Base-by-base conservation (phyloP, 306 rosid genomes). In the Prunus davidiana region DNA sequence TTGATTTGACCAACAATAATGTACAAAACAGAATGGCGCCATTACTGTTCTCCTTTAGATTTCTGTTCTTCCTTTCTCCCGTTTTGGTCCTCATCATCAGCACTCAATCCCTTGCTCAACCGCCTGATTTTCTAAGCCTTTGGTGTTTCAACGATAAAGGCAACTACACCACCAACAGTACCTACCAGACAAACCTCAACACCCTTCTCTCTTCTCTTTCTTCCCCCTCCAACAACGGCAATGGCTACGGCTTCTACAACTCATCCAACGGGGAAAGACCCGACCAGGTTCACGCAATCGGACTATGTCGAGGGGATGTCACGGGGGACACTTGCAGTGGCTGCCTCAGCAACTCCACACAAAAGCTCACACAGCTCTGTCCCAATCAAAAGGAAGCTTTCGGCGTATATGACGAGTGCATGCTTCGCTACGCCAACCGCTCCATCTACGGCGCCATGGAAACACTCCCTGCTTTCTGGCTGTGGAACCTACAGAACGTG, bases 391-490 rank as follows among this genome's bases (percentile, higher is more conserved):
- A 67, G 8, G 56, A 67, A 24, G 72, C 55, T 15, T 0, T 46
- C 15, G 72, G 57, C 2, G 3, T 1, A 0, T 22, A 54, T 5
- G 64, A 67, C 4, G 4, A 43, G 15, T 79, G 82, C n/a, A 54
- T 55, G 74, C 3, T 79, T 9, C 78, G 78, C 27, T 79, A 72
- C 82, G 45, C 78, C 9, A 72, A 79, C 12, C 8, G 2, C 7
- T 64, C 73, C n/a, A 34, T 72, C 2, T 65, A 71, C 18, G 63
- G 63, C 50, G 3, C 5, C 32, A 34, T 19, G 41, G 60, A 50
- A 20, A 4, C 9, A 3, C 0, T 0, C 0, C 10, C 12, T 27
- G 0, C 16, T 12, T 52, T 28, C 12, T 3, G 1, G 54, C 15
- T 64, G 18, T 2, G 0, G n/a, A 8, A 69, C 15, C 2, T 13